Base-by-base conservation (phyloP, 148 eudicot species). In the Spergularia bocconei region DNA sequence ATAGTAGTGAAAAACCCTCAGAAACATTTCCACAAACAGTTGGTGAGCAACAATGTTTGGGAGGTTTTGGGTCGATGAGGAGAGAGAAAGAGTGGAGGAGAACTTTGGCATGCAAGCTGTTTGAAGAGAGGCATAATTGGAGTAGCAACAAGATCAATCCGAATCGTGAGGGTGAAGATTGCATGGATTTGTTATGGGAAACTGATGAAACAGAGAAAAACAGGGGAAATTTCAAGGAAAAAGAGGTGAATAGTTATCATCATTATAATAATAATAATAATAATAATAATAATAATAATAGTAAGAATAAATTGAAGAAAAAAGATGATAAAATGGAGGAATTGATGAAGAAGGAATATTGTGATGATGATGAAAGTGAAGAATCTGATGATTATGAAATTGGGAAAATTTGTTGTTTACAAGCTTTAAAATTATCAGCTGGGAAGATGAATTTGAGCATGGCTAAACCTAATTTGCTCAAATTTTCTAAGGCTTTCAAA, bases 101-200 rank as follows among this genome's bases (percentile, higher is more conserved):
- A 67, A 92, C 99, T 2, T 75, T 96, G 57, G 99, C 94, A 0
- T 89, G 98, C 61, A 92, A 89, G 82, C 79, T 96, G 4, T 92
- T 92, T n/a, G 98, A 96, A 72, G 99, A 96, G 57, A 50, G 93
- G 39, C 85, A 91, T 80, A 86, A 86, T 60, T 57, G 65, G 14
- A 61, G 57, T 5, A 81, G 79, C 0, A 62, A 68, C 1, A 85
- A 85, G 0, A 79, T 70, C 5, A 83, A 83, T 39, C 84, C 78
- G 7, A 85, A 75, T 87, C 82, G 62, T 15, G 78, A 68, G 12
- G 76, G 84, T 5, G 91, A 82, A n/a, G 97, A 96, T 65, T 89
- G 88, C 33, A 96, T 96, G 97, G 99, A 96, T 82, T 75, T 84
- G 70, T 79, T 96, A 20, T 96, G 99, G 99, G 99, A 96, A 78